A percentile compares a stretch with the other conserved stretches of the same genome.
These are phyloP conservation scores for Ascochyta lentis DNA, from an alignment of 2,329 filamentous ascomycete genomes.

Conservation along the genomic window DNA sequence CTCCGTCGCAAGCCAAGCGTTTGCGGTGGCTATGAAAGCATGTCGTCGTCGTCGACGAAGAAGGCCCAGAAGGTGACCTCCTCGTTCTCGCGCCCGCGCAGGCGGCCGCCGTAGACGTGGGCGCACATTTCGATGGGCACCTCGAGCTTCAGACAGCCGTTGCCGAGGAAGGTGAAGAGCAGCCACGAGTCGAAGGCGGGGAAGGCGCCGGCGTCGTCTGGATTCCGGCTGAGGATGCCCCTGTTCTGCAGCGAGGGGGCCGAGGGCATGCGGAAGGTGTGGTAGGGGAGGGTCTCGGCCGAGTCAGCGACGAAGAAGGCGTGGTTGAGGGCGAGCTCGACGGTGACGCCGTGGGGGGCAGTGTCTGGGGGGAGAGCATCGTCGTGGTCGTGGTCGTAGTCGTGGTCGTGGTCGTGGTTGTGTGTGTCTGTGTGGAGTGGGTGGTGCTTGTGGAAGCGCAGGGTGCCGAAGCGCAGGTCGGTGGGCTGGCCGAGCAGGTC, in stretches of 20 bases:
- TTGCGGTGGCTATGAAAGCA: conserved; percentile 18
- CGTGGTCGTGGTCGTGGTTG: not conserved
- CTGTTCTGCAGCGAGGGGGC: conserved; percentile 43
- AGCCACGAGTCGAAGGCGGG: conserved; percentile 47
- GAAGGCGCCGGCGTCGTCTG: conserved; percentile 38
- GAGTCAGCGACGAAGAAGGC: conserved; percentile 46
- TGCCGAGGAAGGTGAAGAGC: conserved; percentile 47
- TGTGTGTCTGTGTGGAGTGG: not conserved
- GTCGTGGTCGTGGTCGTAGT: not conserved
- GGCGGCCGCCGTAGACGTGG: conserved; percentile 40
- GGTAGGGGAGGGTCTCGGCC: conserved; percentile 45
- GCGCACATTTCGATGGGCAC: conserved; percentile 48
- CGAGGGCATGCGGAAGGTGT: conserved; percentile 41
- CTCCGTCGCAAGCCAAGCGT: conserved; percentile 27
- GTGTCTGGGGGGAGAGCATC: not conserved
- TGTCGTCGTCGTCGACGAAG: conserved; percentile 41
- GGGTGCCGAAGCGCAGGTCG: conserved; percentile 44
- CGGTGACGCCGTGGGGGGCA: conserved; percentile 21
- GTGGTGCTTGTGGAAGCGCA: conserved; percentile 40
- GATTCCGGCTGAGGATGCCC: conserved; percentile 42
- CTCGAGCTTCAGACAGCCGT: conserved; percentile 46
- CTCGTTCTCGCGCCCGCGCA: conserved; percentile 42
- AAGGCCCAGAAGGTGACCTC: conserved; percentile 47
- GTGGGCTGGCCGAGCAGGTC: conserved; percentile 45
- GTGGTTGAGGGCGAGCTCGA: conserved; percentile 43